These are phyloP conservation scores for Alloascoidea africana DNA, from an alignment of 805 yeast species.

Conservation along the genomic window DNA sequence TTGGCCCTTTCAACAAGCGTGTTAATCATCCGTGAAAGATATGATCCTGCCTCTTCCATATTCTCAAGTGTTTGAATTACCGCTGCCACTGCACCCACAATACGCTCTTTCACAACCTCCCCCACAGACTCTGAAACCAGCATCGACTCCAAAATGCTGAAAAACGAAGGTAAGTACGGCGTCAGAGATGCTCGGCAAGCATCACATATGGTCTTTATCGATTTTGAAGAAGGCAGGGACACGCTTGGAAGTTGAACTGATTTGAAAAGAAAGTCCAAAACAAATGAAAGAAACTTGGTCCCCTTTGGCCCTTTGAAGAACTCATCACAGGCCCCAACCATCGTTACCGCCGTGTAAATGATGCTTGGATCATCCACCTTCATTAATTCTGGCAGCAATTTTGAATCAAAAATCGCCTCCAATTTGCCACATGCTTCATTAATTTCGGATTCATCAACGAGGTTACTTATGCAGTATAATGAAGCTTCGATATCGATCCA, in stretches of 20 bases:
- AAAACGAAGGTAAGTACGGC: constrained; percentile 12
- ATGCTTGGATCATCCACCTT: too few relatives aligned
- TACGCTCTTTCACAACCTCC: constrained; percentile 15
- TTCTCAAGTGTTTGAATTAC: constrained; percentile 14
- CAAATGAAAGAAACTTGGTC: constrained; percentile 29
- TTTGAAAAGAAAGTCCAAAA: constrained; percentile 41
- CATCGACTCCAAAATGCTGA: constrained; percentile 13
- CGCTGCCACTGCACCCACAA: constrained; percentile 16
- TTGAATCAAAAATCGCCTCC: too few relatives aligned
- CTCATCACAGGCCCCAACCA: constrained; percentile 43
- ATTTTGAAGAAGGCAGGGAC: constrained; percentile 30
- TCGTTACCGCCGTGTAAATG: constrained; percentile 36
- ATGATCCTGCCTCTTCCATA: constrained; percentile 14
- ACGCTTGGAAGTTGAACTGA: constrained; percentile 17
- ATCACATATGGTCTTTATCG: constrained; percentile 45
- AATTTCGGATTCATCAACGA: constrained; percentile 42
- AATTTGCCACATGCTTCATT: too few relatives aligned
- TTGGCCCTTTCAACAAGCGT: constrained; percentile 7
- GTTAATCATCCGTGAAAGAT: constrained; percentile 19
- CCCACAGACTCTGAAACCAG: constrained; percentile 9
- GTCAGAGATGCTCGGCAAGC: constrained; percentile 23
- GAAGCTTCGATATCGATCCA: constrained; percentile 43
- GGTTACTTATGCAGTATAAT: constrained; percentile 37
- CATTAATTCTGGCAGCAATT: too few relatives aligned
- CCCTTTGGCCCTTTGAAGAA: too few relatives aligned